Conservation (phyloP, 2,329 filamentous ascomycete species). For the Cladophialophora carrionii region DNA sequence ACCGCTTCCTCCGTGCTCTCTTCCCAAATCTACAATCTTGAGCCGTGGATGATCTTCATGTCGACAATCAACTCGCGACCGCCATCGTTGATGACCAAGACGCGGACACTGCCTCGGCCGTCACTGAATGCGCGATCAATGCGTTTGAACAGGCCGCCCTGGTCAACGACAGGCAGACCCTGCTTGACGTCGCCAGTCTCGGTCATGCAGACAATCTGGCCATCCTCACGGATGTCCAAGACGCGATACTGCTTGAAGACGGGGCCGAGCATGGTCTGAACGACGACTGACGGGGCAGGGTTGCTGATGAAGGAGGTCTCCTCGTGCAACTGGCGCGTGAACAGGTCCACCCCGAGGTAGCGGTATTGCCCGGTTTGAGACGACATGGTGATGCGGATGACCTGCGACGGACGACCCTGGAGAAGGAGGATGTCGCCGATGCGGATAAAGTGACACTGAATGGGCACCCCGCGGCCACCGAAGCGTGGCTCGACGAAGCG, state of each 20-base stretch:
- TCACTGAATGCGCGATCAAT: slow-evolving; percentile 83
- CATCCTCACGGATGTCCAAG: slow-evolving; percentile 89
- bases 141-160: slow-evolving; percentile 83
- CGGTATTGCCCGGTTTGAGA: slow-evolving; percentile 98
- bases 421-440: slow-evolving; percentile 98
- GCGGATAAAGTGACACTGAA: slow-evolving; percentile 99
- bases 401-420: slow-evolving; percentile 98
- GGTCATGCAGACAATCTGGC: slow-evolving; percentile 89
- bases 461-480: slow-evolving; percentile 65
- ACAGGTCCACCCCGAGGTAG: slow-evolving; percentile 99
- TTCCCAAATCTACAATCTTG: slow-evolving; percentile 57
- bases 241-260: slow-evolving; percentile 99
- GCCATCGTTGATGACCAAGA: slow-evolving; percentile 91
- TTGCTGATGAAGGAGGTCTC: slow-evolving; percentile 98
- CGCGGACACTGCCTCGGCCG: slow-evolving; percentile 89
- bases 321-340: slow-evolving; percentile 99
- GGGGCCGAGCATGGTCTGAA: slow-evolving; percentile 99
- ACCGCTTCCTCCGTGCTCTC: background rate
- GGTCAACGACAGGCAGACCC: slow-evolving; percentile 89
- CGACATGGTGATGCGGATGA: slow-evolving; percentile 99
- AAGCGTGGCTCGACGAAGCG: slow-evolving; percentile 58
- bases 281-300: slow-evolving; percentile 92
- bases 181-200: slow-evolving; percentile 99
- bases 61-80: slow-evolving; percentile 95
- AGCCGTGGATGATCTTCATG: slow-evolving; percentile 95